phyloP scores from a whole-genome alignment of 2,329 filamentous ascomycete species.

The Plectosphaerella plurivora region DNA sequence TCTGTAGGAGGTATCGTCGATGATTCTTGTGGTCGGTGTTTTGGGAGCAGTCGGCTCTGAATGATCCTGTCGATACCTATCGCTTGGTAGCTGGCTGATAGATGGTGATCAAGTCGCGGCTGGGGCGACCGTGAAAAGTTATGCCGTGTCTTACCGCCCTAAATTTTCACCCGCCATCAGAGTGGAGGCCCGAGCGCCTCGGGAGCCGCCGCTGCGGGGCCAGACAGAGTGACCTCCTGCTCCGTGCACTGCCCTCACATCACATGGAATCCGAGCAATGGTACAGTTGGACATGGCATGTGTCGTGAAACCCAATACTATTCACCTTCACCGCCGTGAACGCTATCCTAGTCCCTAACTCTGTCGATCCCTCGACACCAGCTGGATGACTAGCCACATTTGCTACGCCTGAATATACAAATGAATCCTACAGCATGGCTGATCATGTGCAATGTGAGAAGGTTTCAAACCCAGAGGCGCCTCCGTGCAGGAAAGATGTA shows the following conservation, averaged over 20 bases:
- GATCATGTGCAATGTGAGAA: too few relatives aligned
- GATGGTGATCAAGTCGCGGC: neutral
- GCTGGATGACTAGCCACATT: too few relatives aligned
- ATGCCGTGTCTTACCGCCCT: slow-evolving; percentile 1
- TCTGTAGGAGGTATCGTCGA: neutral
- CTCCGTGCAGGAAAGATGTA: neutral
- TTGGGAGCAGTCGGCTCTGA: slow-evolving; percentile 41
- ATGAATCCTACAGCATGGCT: neutral
- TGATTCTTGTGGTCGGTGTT: slow-evolving; percentile 42
- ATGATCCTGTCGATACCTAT: slow-evolving; percentile 19
- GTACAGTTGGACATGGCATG: too few relatives aligned
- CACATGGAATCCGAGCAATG: too few relatives aligned
- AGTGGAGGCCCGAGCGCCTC: neutral
- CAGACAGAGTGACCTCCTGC: neutral
- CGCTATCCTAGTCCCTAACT: too few relatives aligned
- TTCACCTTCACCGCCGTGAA: too few relatives aligned
- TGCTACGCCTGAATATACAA: neutral
- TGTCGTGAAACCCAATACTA: too few relatives aligned
- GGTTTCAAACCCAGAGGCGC: neutral
- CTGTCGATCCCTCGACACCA: too few relatives aligned
- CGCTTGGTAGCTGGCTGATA: neutral
- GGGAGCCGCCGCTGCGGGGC: neutral
- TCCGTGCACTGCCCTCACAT: neutral
- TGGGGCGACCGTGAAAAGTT: neutral
- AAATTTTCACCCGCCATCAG: neutral